A percentile compares a stretch with the other conserved stretches of the same genome.
Conservation (phyloP, 2,329 filamentous ascomycete species). For the Alternaria triticimaculans region DNA sequence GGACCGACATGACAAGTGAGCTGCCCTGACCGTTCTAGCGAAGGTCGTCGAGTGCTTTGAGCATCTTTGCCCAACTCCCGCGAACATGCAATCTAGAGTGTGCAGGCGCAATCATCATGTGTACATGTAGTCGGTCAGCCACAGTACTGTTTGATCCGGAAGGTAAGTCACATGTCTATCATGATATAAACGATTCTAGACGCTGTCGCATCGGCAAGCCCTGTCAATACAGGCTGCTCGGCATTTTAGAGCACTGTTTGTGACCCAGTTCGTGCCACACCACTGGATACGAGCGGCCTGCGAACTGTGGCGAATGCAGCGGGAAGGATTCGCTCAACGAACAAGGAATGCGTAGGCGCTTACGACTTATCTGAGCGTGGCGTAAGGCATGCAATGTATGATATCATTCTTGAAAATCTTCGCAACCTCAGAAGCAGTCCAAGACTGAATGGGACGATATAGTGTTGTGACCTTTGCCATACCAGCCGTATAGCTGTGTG, state of each 20-base stretch:
- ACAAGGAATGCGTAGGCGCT: slow-evolving; percentile 12
- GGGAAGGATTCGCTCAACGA: slow-evolving; percentile 19
- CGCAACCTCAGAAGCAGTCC: not conserved
- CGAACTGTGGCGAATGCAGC: slow-evolving; percentile 21
- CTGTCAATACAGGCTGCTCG: not conserved
- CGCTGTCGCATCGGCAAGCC: not conserved
- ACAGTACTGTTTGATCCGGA: not conserved
- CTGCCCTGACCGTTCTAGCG: not conserved
- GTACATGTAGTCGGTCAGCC: not conserved
- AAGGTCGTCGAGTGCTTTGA: not conserved
- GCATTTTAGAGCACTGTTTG: not conserved
- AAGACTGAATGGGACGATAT: not conserved
- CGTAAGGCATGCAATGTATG: not conserved
- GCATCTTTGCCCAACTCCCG: not conserved
- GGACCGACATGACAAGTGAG: not conserved
- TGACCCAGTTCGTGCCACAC: not conserved
- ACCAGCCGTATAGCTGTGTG: not conserved
- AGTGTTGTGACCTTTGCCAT: not conserved
- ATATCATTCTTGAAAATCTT: not conserved
- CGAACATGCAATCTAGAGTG: not conserved
- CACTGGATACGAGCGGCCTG: not conserved
- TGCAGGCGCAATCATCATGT: not conserved
- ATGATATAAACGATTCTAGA: not conserved
- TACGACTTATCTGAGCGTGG: not conserved
- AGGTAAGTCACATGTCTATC: not conserved